Percentiles rank a stretch among this genome's conserved stretches.
Evolutionary conservation across 805 yeast genomes (phyloP).

Genomic region (Schwanniomyces sp.): DNA sequence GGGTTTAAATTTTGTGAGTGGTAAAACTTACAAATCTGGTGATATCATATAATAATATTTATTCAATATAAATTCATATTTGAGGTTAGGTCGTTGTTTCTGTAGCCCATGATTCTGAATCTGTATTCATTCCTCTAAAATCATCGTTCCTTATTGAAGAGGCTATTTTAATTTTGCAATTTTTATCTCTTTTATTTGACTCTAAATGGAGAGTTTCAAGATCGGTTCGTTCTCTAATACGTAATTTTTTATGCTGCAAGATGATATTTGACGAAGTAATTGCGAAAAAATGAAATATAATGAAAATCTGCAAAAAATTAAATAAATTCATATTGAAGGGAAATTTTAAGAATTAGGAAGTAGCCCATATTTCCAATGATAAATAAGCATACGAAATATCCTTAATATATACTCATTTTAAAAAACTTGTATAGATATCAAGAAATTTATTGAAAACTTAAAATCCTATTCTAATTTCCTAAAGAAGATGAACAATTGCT

Average conservation of each 20-base stretch:
- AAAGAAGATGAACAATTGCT: too few species aligned
- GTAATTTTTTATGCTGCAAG: neutral
- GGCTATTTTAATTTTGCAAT: neutral
- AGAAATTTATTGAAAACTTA: too few species aligned
- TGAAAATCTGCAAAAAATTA: neutral
- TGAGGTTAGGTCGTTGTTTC: slow-evolving; percentile 2
- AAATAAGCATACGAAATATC: too few species aligned
- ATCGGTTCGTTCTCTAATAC: neutral
- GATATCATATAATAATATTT: slow-evolving; percentile 17
- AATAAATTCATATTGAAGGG: neutral
- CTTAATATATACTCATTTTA: too few species aligned
- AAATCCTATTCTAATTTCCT: too few species aligned
- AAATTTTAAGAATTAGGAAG: neutral
- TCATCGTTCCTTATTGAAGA: neutral
- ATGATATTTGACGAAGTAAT: neutral
- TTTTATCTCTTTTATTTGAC: slow-evolving; percentile 1
- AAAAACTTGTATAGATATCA: too few species aligned
- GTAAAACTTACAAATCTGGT: slow-evolving; percentile 37
- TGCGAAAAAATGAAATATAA: neutral
- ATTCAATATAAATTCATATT: neutral
- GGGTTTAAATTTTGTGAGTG: slow-evolving; percentile 58
- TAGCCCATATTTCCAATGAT: too few species aligned
- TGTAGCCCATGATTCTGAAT: slow-evolving; percentile 3
- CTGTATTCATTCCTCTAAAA: neutral
- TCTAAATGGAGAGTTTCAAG: neutral